Evolutionary conservation across 2,329 filamentous ascomycete species (phyloP), one percentile per base, ranked within the genome.

Genomic region (Tolypocladium tundrense): DNA sequence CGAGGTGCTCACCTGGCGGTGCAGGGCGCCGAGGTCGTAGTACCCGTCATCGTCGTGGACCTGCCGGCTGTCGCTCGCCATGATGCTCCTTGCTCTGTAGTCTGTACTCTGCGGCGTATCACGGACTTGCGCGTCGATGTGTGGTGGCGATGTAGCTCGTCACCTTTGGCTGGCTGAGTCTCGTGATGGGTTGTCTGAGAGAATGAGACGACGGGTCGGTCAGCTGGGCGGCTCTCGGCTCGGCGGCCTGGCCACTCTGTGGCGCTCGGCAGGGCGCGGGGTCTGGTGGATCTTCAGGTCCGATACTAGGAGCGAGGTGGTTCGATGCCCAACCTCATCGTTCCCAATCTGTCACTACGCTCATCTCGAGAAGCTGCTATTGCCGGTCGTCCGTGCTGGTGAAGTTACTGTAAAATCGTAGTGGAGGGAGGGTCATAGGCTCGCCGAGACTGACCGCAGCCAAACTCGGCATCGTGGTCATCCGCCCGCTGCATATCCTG

Each of bases 1-100:
- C 19, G 63, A 69, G 0, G 85, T 84, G 41, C 72, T 84, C 52
- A 90, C 73, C 3, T 72, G 64, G n/a, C 82, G 79, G 39, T 74
- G 71, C 66, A 82, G 85, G 0, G 73, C 67, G 58, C 87, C 87
- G 1, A 90, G 80, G 62, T 90, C 68, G 68, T 90, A 81, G 70
- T 88, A 70, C 57, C 33, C 42, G 53, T 61, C 58, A 6, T 58
- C 57, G 53, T 58, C 41, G 53, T 11, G 16, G 40, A 13, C 50
- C 24, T 43, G 53, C 53, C 14, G 39, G 19, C 24, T 27, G 39
- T 35, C 24, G 39, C 27, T 43, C 9, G 48, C 14, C 48, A 52
- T 52, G 19, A 7, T 52, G 16, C 48, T 21, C 48, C 48, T n/a
- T 52, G 31, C 48, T 27, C 2, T 27, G 24, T 27, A 27, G 24